Evolutionary conservation across 108 stramenopile species (phyloP).

Genomic region (Asterionellopsis glacialis): DNA sequence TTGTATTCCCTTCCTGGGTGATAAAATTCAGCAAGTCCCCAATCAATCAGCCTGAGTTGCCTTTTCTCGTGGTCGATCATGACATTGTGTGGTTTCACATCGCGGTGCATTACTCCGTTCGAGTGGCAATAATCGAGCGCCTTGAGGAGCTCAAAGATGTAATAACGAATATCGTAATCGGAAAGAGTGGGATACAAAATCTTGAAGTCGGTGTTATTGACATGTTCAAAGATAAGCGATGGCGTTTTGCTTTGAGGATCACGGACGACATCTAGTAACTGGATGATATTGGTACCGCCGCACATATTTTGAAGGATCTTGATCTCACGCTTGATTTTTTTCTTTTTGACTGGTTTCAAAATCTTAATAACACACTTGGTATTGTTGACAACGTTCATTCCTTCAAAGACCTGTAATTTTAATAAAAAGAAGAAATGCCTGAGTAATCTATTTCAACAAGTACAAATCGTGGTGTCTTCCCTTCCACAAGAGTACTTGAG

Average conservation of each 20-base stretch:
- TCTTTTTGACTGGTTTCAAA: conserved; percentile 99
- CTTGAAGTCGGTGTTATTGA: conserved; percentile 99
- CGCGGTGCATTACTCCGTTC: conserved; percentile 99
- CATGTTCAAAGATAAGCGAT: conserved; percentile 97
- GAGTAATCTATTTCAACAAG: background rate
- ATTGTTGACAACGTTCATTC: conserved; percentile 91
- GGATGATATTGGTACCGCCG: conserved; percentile 99
- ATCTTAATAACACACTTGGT: conserved; percentile 99
- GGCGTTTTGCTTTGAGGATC: conserved; percentile 99
- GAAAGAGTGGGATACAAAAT: conserved; percentile 96
- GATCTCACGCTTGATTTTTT: conserved; percentile 99
- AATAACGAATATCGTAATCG: conserved; percentile 99
- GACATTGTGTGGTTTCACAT: conserved; percentile 99
- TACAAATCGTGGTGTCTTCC: background rate
- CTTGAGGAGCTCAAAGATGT: conserved; percentile 98
- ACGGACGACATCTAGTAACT: conserved; percentile 97
- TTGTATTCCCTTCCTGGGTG: conserved; percentile 99
- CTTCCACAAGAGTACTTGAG: background rate
- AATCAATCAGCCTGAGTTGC: conserved; percentile 98
- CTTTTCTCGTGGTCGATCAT: conserved; percentile 99
- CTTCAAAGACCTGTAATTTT: conserved; percentile 87
- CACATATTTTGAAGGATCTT: conserved; percentile 99
- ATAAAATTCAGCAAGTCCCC: conserved; percentile 99
- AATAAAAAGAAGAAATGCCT: background rate
- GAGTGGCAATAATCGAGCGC: conserved; percentile 99